Base-by-base conservation (phyloP, 208 protist genomes). In the Wallacemonas rigidus region DNA sequence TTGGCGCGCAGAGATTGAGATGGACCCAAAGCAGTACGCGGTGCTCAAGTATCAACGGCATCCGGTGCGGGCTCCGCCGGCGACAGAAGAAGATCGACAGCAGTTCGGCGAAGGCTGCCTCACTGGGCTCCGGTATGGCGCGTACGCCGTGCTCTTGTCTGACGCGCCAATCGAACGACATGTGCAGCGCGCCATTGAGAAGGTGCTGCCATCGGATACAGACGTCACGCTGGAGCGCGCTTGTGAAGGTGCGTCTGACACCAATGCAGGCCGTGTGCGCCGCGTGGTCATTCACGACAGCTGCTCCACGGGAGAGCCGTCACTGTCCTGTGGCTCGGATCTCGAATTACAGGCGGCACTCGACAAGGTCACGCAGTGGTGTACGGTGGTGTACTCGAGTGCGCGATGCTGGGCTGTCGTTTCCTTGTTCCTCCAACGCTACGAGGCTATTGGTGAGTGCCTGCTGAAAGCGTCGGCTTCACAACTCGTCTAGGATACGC, bases 381-480 rank as follows among this genome's bases (percentile, higher is more conserved):
- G 40, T 1, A 60, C 54, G 6, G 58, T n/a, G 11, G 64, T 71
- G 12, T 75, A 84, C 60, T 44, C 44, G 51, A 11, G 17, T 1
- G 56, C 75, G 0, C 40, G 36, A 6, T 26, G 44, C 44, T 83
- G 72, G 78, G 15, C 14, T 3, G 51, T 69, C 8, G 36, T 77
- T 9, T 73, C 67, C 11, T 39, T 80, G 1, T 81, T 83, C 17
- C 53, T 87, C 50, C 78, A 87, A 54, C 70, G 77, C 1, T 83
- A 83, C 61, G 82, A 87, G 69, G 75, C 75, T 1, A 70, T 83
- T 39, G 82, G 63, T 8, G 60, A 75, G 5, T 75, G 71, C 56
- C 57, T 82, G 2, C 58, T 78, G 62, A 12, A 17, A 9, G 35
- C 7, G 26, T 54, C 11, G 54, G 12, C 15, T 53, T 53, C 9